Base-by-base conservation (phyloP, 2,329 filamentous ascomycete species). In the Penicillium crustosum region DNA sequence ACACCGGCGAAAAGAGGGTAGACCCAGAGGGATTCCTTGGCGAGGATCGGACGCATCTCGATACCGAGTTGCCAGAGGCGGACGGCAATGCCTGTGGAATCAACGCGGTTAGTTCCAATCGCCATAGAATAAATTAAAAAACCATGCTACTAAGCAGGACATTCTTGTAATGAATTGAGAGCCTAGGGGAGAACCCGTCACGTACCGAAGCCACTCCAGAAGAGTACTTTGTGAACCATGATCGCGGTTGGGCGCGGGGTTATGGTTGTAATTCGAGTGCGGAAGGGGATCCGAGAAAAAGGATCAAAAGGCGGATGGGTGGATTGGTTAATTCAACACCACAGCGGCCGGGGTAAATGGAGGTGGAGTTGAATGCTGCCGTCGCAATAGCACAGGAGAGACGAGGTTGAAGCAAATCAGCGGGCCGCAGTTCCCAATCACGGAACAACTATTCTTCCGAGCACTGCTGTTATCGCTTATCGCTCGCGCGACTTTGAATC, bases 31-130 rank as follows among this genome's bases (percentile, higher is more conserved):
- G 89, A 89, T 74, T 89, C 83, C 72, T 83, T 86, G 79, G 89
- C 88, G 84, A 97, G 91, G 77, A 97, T 88, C 52, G 93, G 94
- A 62, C 93, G 91, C 92, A 96, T 96, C 82, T 99, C 92, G 76
- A 99, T 94, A 73, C 93, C 94, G 75, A 99, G 88, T 79, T 97
- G 94, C 91, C 93, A 97, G 78, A 94, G 85, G 70, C 93, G 90
- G 73, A 93, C 89, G 73, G 90, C 92, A 70, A 97, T 80, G 82
- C 94, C 94, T 99, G 69, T 58, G 59, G 45, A 25, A 61, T 27
- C 43, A 27, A 61, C 15, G 23, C 55, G 10, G 21, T 68, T 60
- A 68, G 63, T 36, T 36, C 17, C 52, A 23, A 45, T 53, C 13
- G 7, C 7, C 15, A 36, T 19, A 3, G 2, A 25, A 44, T 3